Base-by-base conservation (phyloP, 2,329 filamentous ascomycete genomes). In the Xylariaceae sp. region DNA sequence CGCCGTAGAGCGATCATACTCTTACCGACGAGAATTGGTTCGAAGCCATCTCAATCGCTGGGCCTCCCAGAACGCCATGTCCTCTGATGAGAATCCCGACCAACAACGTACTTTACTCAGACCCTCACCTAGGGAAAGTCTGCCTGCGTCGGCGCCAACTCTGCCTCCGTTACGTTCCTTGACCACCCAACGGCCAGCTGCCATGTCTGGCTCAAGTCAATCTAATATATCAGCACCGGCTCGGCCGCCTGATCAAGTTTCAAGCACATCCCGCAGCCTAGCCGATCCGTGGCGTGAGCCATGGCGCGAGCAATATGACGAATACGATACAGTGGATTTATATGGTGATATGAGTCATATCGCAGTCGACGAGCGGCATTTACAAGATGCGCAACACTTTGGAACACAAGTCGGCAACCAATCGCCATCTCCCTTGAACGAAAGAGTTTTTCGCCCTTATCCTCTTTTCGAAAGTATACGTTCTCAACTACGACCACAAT, bases 1-100 rank as follows among this genome's bases (percentile, higher is more conserved):
- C 61, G 70, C 71, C 49, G 71, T 76, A 71, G 73, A 73, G 58
- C 68, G 71, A 55, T 73, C 68, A 51, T 68, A 73, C 60, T 63
- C 69, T 52, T 60, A 64, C 54, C 62, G 61, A 49, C 55, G 61
- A 48, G 59, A 64, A 40, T 46, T 63, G 30, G 54, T 58, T 55
- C 59, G 64, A 52, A 65, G 54, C 53, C 57, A 61, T 51, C 49
- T 63, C 41, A 59, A 51, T 53, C 59, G 49, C 63, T 67, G 66
- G 56, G 62, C 59, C 30, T 57, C 59, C n/a, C 59, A 60, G 45
- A 64, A 58, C 60, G 66, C 59, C 53, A 73, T 73, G 69, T 68
- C 72, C 55, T 68, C 70, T 45, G 68, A 69, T 47, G 65, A 68
- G 29, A 66, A 64, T 53, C 60, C 68, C 44, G 70, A 72, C 49